These are phyloP conservation scores for Pleurotus djamor DNA, from an alignment of 768 basidiomycete species.

Conservation along the genomic window DNA sequence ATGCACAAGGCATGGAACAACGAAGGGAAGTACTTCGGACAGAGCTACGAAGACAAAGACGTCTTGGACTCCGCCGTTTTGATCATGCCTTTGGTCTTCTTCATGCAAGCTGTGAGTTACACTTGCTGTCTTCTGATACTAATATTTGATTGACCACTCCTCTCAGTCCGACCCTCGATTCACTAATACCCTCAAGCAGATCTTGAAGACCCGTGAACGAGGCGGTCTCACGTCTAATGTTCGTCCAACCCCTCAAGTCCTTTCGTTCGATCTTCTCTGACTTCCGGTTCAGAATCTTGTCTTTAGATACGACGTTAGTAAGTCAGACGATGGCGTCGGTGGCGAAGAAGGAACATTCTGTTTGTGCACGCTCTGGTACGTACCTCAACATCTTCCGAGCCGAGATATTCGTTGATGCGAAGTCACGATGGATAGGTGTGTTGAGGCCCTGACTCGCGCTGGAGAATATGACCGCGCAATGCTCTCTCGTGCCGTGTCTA, in stretches of 20 bases:
- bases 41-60: slow-evolving; percentile 86
- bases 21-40: slow-evolving; percentile 68
- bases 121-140: background rate
- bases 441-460: slow-evolving; percentile 88
- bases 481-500: slow-evolving; percentile 67
- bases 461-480: slow-evolving; percentile 73
- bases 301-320: slow-evolving; percentile 85
- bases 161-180: slow-evolving; percentile 85
- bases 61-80: slow-evolving; percentile 85
- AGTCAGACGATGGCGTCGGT: slow-evolving; percentile 91
- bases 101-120: slow-evolving; percentile 70
- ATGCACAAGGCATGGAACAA: slow-evolving; percentile 87
- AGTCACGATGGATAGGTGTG: slow-evolving; percentile 47
- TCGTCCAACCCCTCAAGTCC: slow-evolving; percentile 13
- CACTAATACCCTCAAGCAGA: slow-evolving; percentile 77
- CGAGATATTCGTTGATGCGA: background rate
- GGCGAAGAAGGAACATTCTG: slow-evolving; percentile 97
- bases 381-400: background rate
- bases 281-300: slow-evolving; percentile 64
- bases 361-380: slow-evolving; percentile 78
- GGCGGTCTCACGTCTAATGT: slow-evolving; percentile 92
- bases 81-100: slow-evolving; percentile 94
- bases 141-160: background rate
- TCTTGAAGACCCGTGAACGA: slow-evolving; percentile 84
- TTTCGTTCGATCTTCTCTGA: background rate